Evolutionary conservation across 2,329 filamentous ascomycete species (phyloP).

Genomic region (Daldinia eschscholtzii): DNA sequence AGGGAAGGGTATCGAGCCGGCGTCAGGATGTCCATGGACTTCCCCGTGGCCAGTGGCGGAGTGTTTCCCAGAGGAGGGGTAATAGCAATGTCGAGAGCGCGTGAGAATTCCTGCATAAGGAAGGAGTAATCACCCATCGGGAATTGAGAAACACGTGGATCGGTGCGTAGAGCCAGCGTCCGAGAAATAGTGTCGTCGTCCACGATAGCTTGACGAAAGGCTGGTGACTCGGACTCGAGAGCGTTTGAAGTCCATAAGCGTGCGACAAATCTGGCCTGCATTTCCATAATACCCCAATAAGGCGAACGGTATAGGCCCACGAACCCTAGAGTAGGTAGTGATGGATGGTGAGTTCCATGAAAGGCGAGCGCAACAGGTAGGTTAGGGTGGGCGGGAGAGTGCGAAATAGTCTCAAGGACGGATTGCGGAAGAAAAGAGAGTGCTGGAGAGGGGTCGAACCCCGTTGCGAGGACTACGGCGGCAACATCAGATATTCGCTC

Average conservation of each 20-base stretch:
- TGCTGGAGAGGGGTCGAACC: slow-evolving; percentile 75
- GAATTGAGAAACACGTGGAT: slow-evolving; percentile 73
- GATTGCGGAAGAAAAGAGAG: slow-evolving; percentile 72
- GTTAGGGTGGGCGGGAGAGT: slow-evolving; percentile 65
- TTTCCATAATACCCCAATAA: slow-evolving; percentile 89
- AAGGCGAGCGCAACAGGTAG: slow-evolving; percentile 77
- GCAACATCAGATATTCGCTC: slow-evolving; percentile 67
- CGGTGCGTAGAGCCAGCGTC: slow-evolving; percentile 64
- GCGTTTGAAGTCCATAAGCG: slow-evolving; percentile 64
- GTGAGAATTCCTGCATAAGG: slow-evolving; percentile 77
- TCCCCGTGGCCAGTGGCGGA: slow-evolving; percentile 57
- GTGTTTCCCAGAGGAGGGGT: slow-evolving; percentile 52
- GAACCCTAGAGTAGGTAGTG: slow-evolving; percentile 76
- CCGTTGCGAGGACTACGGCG: slow-evolving; percentile 80
- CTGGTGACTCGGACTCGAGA: slow-evolving; percentile 26
- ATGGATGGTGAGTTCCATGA: slow-evolving; percentile 72
- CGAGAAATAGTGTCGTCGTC: slow-evolving; percentile 60
- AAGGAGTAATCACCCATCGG: slow-evolving; percentile 87
- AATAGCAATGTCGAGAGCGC: slow-evolving; percentile 67
- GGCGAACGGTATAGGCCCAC: slow-evolving; percentile 87
- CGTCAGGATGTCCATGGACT: slow-evolving; percentile 66
- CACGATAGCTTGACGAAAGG: slow-evolving; percentile 58
- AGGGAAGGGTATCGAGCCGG: slow-evolving; percentile 65
- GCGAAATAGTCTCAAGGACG: slow-evolving; percentile 68
- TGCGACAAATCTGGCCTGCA: slow-evolving; percentile 80